Evolutionary conservation across 805 yeast genomes (phyloP).

Genomic region (Cyberlindnera xishuangbannaensis): DNA sequence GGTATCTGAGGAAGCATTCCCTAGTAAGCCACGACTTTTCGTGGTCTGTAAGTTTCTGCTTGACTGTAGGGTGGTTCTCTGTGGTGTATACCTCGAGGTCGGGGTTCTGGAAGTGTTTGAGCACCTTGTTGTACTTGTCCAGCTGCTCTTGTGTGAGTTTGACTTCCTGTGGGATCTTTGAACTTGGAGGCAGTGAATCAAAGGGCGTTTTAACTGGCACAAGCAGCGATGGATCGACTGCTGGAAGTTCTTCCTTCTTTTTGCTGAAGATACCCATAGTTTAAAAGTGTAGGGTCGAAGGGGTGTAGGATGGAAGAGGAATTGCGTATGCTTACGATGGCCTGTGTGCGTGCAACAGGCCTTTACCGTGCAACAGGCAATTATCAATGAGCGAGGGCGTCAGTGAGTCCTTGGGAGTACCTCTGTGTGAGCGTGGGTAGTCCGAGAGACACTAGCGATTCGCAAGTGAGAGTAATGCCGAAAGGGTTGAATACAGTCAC

Average conservation of each 20-base stretch:
- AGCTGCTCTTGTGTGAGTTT: constrained; percentile 49
- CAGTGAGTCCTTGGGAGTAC: too few species aligned
- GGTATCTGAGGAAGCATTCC: constrained; percentile 85
- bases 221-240: constrained; percentile 25
- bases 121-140: constrained; percentile 55
- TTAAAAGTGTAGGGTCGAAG: too few species aligned
- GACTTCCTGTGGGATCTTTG: constrained; percentile 45
- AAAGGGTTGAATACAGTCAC: too few species aligned
- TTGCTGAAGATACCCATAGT: constrained; percentile 25
- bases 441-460: neutral
- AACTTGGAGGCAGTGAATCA: constrained; percentile 40
- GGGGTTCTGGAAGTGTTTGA: constrained; percentile 50
- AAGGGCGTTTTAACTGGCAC: constrained; percentile 44
- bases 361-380: too few species aligned
- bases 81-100: constrained; percentile 26
- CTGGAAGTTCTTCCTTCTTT: constrained; percentile 17
- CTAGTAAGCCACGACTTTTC: constrained; percentile 92
- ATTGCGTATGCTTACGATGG: neutral
- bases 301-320: too few species aligned
- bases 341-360: neutral
- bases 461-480: neutral
- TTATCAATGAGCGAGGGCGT: too few species aligned
- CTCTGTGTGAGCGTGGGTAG: neutral
- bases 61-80: constrained; percentile 33
- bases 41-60: constrained; percentile 39